A percentile compares a stretch with the other conserved stretches of the same genome.
phyloP scores from a whole-genome alignment of 495 filamentous ascomycete genomes.

The Opeltia flavorubescens region DNA sequence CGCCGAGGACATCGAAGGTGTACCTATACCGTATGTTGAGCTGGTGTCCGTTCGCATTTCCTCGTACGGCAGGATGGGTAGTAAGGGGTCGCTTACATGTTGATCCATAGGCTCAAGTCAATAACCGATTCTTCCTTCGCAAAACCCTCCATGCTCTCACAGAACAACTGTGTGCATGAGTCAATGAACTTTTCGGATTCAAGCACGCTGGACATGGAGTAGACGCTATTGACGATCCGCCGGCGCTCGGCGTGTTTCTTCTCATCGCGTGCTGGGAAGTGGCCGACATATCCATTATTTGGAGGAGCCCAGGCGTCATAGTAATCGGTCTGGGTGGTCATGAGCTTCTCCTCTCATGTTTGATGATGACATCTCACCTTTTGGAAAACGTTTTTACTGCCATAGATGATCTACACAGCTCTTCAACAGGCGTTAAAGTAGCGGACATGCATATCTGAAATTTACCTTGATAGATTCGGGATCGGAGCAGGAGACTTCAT shows the following conservation, averaged over 20 bases:
- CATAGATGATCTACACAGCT: slow-evolving; percentile 14
- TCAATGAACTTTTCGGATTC: slow-evolving; percentile 21
- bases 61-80: neutral
- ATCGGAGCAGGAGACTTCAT: slow-evolving; percentile 18
- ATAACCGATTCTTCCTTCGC: slow-evolving; percentile 13
- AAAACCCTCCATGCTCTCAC: slow-evolving; percentile 14
- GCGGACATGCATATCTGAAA: neutral
- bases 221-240: slow-evolving; percentile 20
- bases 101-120: slow-evolving; percentile 14
- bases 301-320: slow-evolving; percentile 10
- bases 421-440: too few species aligned
- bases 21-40: slow-evolving; percentile 13
- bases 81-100: slow-evolving; percentile 11
- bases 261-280: slow-evolving; percentile 13
- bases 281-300: slow-evolving; percentile 10
- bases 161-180: slow-evolving; percentile 15
- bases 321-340: slow-evolving; percentile 12
- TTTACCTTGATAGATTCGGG: slow-evolving; percentile 15
- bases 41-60: neutral
- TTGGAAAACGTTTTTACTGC: slow-evolving; percentile 8
- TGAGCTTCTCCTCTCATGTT: neutral
- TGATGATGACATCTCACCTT: slow-evolving; percentile 3
- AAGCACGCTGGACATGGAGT: slow-evolving; percentile 20
- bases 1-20: slow-evolving; percentile 24
- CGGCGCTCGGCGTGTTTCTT: slow-evolving; percentile 19